Evolutionary conservation across 495 filamentous ascomycete species (phyloP).

Genomic region (Penicillium desertorum): DNA sequence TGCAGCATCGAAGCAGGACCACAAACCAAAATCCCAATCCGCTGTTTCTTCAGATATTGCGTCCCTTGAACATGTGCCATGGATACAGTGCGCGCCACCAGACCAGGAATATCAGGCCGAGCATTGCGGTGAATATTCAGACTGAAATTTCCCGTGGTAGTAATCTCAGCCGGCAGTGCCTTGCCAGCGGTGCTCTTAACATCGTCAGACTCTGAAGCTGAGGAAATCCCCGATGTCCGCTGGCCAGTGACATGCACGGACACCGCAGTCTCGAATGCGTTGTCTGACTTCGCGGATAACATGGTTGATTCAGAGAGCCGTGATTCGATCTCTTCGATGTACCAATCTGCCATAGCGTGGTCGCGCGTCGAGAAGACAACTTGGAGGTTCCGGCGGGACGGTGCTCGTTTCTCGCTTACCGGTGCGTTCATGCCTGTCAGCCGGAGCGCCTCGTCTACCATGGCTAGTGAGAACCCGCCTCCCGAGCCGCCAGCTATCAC

Average conservation of each 20-base stretch:
- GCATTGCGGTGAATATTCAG: slow-evolving; percentile 26
- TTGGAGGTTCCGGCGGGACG: slow-evolving; percentile 23
- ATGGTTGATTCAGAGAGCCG: slow-evolving; percentile 25
- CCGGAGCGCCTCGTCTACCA: slow-evolving; percentile 31
- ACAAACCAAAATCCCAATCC: slow-evolving; percentile 49
- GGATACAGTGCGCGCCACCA: slow-evolving; percentile 33
- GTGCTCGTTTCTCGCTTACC: slow-evolving; percentile 1
- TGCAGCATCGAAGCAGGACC: slow-evolving; percentile 52
- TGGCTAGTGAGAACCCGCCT: slow-evolving; percentile 48
- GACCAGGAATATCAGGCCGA: slow-evolving; percentile 40
- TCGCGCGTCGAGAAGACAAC: slow-evolving; percentile 34
- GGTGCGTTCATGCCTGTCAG: slow-evolving; percentile 9
- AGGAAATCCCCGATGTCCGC: slow-evolving; percentile 10
- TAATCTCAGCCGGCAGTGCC: slow-evolving; percentile 14
- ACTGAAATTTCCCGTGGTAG: slow-evolving; percentile 23
- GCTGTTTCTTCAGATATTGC: slow-evolving; percentile 21
- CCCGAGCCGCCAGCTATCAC: slow-evolving; percentile 58
- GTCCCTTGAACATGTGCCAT: slow-evolving; percentile 15
- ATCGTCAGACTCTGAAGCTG: slow-evolving; percentile 13
- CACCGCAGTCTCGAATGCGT: slow-evolving; percentile 35
- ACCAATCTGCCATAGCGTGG: slow-evolving; percentile 30
- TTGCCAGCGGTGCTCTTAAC: slow-evolving; percentile 11
- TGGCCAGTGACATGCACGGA: slow-evolving; percentile 33
- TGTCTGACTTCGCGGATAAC: slow-evolving; percentile 12
- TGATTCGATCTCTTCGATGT: slow-evolving; percentile 27